Percentiles rank a stretch among this genome's conserved stretches.
phyloP scores from a whole-genome alignment of 352 stramenopile genomes.

The Pythium biforme region DNA sequence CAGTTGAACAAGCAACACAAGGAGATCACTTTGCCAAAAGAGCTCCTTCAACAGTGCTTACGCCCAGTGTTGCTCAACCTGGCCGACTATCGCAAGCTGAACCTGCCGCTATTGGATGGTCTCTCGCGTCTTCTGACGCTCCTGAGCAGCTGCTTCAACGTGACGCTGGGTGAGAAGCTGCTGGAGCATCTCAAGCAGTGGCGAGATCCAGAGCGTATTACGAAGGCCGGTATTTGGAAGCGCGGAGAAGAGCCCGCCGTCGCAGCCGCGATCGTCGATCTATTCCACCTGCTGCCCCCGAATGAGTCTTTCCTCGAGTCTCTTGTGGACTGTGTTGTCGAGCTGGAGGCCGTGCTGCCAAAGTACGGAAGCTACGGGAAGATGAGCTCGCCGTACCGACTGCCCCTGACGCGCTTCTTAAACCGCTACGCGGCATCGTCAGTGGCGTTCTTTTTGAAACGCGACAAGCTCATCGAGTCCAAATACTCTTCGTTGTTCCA shows the following conservation, averaged over 20 bases:
- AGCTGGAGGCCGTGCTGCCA: conserved; percentile 91
- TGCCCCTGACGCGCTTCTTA: conserved; percentile 91
- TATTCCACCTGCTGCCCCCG: conserved; percentile 95
- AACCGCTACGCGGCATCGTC: conserved; percentile 89
- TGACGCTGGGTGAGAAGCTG: conserved; percentile 96
- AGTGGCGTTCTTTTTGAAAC: conserved; percentile 88
- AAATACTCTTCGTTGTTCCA: conserved; percentile 94
- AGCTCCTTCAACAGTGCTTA: conserved; percentile 95
- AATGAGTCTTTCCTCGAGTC: conserved; percentile 95
- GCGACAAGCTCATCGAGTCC: conserved; percentile 73
- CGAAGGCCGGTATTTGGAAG: conserved; percentile 92
- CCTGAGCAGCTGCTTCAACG: conserved; percentile 97
- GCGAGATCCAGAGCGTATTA: conserved; percentile 87
- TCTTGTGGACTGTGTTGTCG: conserved; percentile 94
- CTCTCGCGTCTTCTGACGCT: conserved; percentile 92
- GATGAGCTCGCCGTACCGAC: conserved; percentile 90
- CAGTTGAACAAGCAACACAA: conserved; percentile 88
- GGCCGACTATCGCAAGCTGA: conserved; percentile 96
- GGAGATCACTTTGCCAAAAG: conserved; percentile 90
- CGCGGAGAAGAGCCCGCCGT: conserved; percentile 94
- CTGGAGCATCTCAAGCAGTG: conserved; percentile 96
- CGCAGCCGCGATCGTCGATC: conserved; percentile 93
- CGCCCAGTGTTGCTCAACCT: conserved; percentile 95
- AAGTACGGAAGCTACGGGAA: conserved; percentile 89
- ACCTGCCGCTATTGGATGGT: conserved; percentile 92